Evolutionary conservation across 495 filamentous ascomycete genomes (phyloP).

Genomic region (Wilcoxina mikolae): DNA sequence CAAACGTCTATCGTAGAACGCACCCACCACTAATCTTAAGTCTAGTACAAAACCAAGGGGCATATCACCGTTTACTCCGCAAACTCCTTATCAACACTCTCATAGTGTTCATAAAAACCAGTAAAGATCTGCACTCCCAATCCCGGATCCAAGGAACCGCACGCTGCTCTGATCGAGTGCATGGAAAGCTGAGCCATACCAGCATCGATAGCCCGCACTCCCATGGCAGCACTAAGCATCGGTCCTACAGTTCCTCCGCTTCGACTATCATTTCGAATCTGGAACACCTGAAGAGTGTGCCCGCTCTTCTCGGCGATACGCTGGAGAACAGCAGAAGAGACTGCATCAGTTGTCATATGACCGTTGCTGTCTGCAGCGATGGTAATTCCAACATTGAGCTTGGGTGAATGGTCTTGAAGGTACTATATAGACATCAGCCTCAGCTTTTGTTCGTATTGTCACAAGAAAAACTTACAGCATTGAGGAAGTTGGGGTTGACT

Average conservation of each 20-base stretch:
- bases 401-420: constrained; percentile 68
- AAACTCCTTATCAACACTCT: constrained; percentile 78
- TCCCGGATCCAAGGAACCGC: constrained; percentile 72
- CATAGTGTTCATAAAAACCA: constrained; percentile 78
- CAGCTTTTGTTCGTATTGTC: background rate
- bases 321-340: constrained; percentile 60
- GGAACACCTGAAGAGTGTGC: constrained; percentile 68
- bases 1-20: too few relatives aligned
- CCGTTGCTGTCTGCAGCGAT: constrained; percentile 78
- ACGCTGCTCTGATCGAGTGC: constrained; percentile 88
- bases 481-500: constrained; percentile 82
- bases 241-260: constrained; percentile 92
- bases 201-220: constrained; percentile 73
- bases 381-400: constrained; percentile 78
- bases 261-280: constrained; percentile 81
- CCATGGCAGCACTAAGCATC: constrained; percentile 67
- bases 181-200: constrained; percentile 88
- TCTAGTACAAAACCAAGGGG: too few relatives aligned
- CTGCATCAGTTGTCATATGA: constrained; percentile 80
- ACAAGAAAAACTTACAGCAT: too few relatives aligned
- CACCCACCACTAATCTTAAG: too few relatives aligned
- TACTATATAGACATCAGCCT: constrained; percentile 36
- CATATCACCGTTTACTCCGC: constrained; percentile 26
- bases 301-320: constrained; percentile 56
- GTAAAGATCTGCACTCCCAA: constrained; percentile 77